Evolutionary conservation across 2,329 filamentous ascomycete genomes (phyloP).

Genomic region (Diaporthe nobilis): DNA sequence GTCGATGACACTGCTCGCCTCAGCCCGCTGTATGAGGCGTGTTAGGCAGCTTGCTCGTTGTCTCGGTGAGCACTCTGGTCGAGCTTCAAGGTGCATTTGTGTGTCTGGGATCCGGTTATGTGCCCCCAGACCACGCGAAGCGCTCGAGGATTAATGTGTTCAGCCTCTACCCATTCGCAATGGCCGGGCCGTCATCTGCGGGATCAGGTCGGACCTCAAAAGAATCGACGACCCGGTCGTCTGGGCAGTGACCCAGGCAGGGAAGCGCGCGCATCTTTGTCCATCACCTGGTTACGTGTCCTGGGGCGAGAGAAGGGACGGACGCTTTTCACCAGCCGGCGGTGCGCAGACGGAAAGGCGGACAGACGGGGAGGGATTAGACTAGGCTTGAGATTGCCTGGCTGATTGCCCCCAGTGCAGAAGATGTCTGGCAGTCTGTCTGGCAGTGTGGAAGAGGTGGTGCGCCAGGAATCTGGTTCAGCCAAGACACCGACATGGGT

Average conservation of each 20-base stretch:
- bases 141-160: background rate
- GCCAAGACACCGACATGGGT: conserved; percentile 23
- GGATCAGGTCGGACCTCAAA: conserved; percentile 4
- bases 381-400: conserved; percentile 10
- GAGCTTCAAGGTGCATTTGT: background rate
- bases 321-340: background rate
- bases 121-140: background rate
- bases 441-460: background rate
- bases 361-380: conserved; percentile 17
- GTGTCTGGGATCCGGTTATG: background rate
- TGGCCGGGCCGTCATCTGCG: background rate
- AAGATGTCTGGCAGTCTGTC: background rate
- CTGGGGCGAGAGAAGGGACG: background rate
- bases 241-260: background rate
- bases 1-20: background rate
- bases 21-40: background rate
- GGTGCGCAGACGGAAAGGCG: conserved; percentile 11
- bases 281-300: background rate
- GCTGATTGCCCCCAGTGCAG: background rate
- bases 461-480: conserved; percentile 21
- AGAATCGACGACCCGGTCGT: conserved; percentile 19
- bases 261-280: background rate
- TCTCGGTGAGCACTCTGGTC: background rate
- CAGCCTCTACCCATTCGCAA: background rate
- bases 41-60: background rate